Evolutionary conservation across 1,284 basidiomycete species (phyloP), one percentile per base, ranked within the genome.

Genomic region (Xerocomus nothofagi): DNA sequence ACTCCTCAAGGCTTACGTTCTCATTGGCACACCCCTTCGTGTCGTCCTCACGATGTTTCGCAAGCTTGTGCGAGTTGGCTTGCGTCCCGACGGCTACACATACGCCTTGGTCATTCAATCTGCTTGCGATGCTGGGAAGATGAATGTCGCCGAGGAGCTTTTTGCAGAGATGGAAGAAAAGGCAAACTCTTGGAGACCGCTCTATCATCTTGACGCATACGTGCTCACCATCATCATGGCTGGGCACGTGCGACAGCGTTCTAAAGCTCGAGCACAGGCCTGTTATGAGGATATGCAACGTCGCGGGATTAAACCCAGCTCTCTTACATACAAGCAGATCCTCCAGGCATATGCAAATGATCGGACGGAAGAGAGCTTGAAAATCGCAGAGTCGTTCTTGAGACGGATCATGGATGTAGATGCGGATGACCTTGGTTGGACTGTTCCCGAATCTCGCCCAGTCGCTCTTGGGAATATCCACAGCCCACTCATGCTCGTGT

Each of bases 151-250:
- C 4, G 70, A 76, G 49, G 75, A 84, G 12, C 73, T 97, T 17
- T 88, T 90, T 60, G 66, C 70, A 26, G 79, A 88, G 63, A 82
- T 94, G 79, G 81, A 86, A 55, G 57, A 63, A 14, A 62, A 73
- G 14, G 58, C 73, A 37, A 57, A 47, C 37, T 56, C 68, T 4
- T 67, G 68, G 57, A 61, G 71, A 34, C 66, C 68, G n/a, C 64
- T 73, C 32, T 51, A 80, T 23, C 62, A 73, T 39, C 63, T 83
- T 50, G 81, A 79, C 53, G 71, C 74, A 34, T 88, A 85, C 61
- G 75, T 87, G 42, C 80, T 92, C 56, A 93, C 92, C n/a, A 88
- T 93, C 64, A 73, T 98, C 57, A 88, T 98, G 72, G 78, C 83
- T 17, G 91, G 86, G 1, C 88, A 86, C 63, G 73, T 97, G 39